phyloP scores from a whole-genome alignment of 2,329 filamentous ascomycete genomes.

The Fusarium redolens region DNA sequence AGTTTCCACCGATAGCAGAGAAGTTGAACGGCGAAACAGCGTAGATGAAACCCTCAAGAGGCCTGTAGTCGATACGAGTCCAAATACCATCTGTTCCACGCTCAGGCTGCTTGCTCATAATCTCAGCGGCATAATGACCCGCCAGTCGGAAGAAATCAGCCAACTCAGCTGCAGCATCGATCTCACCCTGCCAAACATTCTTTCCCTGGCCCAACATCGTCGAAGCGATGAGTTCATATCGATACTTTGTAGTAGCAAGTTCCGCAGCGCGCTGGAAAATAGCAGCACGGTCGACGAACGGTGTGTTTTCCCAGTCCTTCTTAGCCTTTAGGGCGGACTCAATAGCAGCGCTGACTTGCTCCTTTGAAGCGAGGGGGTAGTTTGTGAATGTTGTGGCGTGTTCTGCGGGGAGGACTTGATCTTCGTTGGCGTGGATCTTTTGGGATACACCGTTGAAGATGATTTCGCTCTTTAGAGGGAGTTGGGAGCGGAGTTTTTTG shows the following conservation, averaged over 20 bases:
- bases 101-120: conserved; percentile 51
- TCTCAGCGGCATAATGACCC: conserved; percentile 81
- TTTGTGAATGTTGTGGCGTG: conserved; percentile 50
- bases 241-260: conserved; percentile 88
- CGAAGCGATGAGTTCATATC: conserved; percentile 94
- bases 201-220: conserved; percentile 98
- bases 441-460: conserved; percentile 48
- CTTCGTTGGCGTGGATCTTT: conserved; percentile 39
- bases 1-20: conserved; percentile 90
- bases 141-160: conserved; percentile 94
- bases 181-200: conserved; percentile 98
- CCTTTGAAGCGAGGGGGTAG: conserved; percentile 48
- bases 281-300: conserved; percentile 90
- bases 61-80: conserved; percentile 84
- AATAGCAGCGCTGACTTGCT: conserved; percentile 69
- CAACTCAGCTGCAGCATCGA: conserved; percentile 91
- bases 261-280: conserved; percentile 97
- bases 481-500: conserved; percentile 45
- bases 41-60: conserved; percentile 96
- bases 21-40: conserved; percentile 97
- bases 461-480: conserved; percentile 49
- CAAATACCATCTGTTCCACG: conserved; percentile 47
- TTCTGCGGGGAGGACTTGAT: conserved; percentile 52
- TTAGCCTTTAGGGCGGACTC: conserved; percentile 85
- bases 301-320: conserved; percentile 81